A percentile compares a stretch with the other conserved stretches of the same genome.
Evolutionary conservation across 2,329 filamentous ascomycete genomes (phyloP).

Genomic region (Aspergillus vadensis): DNA sequence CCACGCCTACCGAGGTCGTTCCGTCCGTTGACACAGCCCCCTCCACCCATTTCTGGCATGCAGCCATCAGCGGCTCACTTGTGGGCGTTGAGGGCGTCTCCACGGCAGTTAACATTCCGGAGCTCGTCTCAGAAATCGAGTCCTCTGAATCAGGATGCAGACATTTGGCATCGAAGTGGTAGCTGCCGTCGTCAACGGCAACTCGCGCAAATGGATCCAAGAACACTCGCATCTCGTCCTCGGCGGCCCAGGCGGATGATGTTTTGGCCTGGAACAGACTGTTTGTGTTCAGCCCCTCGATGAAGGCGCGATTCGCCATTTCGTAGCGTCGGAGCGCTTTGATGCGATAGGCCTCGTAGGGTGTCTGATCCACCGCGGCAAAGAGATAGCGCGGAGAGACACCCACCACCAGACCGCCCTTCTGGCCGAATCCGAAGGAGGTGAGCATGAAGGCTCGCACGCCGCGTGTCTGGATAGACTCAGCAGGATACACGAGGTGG

Average conservation of each 20-base stretch:
- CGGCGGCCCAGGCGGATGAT: not conserved
- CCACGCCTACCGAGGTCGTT: not conserved
- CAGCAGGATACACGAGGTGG: constrained; percentile 48
- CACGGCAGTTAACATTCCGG: not conserved
- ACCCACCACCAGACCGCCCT: not conserved
- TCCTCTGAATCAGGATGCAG: not conserved
- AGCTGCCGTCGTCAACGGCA: not conserved
- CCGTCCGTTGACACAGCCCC: not conserved
- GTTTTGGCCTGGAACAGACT: not conserved
- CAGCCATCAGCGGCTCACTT: not conserved
- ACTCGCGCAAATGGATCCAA: not conserved
- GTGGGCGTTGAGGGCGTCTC: not conserved
- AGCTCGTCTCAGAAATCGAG: not conserved
- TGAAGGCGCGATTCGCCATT: not conserved
- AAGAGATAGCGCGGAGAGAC: not conserved
- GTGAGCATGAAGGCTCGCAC: not conserved
- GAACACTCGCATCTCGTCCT: not conserved
- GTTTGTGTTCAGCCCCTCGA: not conserved
- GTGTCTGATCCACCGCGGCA: not conserved
- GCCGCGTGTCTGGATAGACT: not conserved
- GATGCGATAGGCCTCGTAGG: not conserved
- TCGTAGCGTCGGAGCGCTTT: not conserved
- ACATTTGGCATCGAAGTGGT: not conserved
- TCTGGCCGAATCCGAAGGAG: constrained; percentile 2
- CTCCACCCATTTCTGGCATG: not conserved